Percentiles rank a stretch among this genome's conserved stretches.
These are phyloP conservation scores for Chlorella sp. DNA, from an alignment of 139 green algal genomes.

Conservation along the genomic window DNA sequence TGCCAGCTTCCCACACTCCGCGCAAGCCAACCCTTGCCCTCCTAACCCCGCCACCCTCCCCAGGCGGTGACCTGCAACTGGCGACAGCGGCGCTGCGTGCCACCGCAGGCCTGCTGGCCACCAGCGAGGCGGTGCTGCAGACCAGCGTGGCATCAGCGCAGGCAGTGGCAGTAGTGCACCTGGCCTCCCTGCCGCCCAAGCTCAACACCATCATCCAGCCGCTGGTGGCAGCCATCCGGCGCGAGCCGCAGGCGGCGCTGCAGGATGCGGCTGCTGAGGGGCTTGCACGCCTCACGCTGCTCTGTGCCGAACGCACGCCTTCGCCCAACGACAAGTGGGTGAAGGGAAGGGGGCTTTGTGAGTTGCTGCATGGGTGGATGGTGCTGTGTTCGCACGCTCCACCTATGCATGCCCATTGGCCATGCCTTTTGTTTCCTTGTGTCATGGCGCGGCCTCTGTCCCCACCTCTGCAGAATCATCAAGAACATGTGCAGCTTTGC, in stretches of 20 bases:
- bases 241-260: conserved; percentile 74
- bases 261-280: conserved; percentile 63
- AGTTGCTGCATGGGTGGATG: not conserved
- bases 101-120: conserved; percentile 23
- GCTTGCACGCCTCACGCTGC: conserved; percentile 79
- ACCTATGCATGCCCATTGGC: no score
- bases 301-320: conserved; percentile 70
- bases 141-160: conserved; percentile 51
- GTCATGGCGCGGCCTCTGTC: no score
- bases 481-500: conserved; percentile 87
- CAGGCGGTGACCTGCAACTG: conserved; percentile 17
- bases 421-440: no score
- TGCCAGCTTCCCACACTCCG: no score
- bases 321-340: conserved; percentile 83
- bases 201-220: conserved; percentile 95
- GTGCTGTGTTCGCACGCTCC: no score
- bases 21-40: not conserved
- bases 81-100: conserved; percentile 3
- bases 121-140: conserved; percentile 67
- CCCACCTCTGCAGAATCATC: conserved; percentile 60
- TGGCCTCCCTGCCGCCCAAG: conserved; percentile 80
- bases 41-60: not conserved
- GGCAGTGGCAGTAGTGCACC: conserved; percentile 71
- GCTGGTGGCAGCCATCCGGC: conserved; percentile 86
- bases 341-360: no score